Base-by-base conservation (phyloP, 805 yeast species). In the Ogataea pignaliae region DNA sequence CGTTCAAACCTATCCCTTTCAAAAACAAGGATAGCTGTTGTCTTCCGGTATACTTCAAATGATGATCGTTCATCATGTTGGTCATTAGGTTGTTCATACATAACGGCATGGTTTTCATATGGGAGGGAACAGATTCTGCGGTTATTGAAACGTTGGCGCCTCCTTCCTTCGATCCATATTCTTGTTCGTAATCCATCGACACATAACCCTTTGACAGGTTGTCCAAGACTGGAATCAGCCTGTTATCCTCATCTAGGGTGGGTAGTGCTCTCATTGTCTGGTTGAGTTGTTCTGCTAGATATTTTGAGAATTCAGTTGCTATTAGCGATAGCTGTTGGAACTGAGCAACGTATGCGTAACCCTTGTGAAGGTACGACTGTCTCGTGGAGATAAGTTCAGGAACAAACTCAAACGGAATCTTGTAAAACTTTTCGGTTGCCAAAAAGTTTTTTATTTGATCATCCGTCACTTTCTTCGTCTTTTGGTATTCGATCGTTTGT, bases 231-330 rank as follows among this genome's bases (percentile, higher is more conserved):
- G 97, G 97, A 41, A 89, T 68, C 37, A 93, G 66, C 45, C 99
- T 72, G 60, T 89, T 95, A 58, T 89, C 97, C 67, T 91, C 98
- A 58, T 89, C 96, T 44, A 91, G 69, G 10, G 90, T 73, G 7
- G 96, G 95, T 43, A 89, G 68, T 16, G 85, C 76, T 58, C 85
- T 85, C 54, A 88, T 81, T 0, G 97, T 87, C 38, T 72, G 66
- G 17, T 80, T 65, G 51, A 93, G 69, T 16, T 80, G 78, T 14
- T 64, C 59, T 2, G 63, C 60, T 42, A 90, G 66, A 44, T 68
- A 62, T 34, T 69, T 73, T 31, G 78, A 68, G 61, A 83, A 91
- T 59, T 88, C 96, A 35, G 72, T 75, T 0, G 84, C 66, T 29
- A 93, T 68, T 41, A 91, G 66, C 43, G 81, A 79, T 47, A 85